phyloP scores from a whole-genome alignment of 371 early-diverging fungal genomes.

The Nematocida minor region DNA sequence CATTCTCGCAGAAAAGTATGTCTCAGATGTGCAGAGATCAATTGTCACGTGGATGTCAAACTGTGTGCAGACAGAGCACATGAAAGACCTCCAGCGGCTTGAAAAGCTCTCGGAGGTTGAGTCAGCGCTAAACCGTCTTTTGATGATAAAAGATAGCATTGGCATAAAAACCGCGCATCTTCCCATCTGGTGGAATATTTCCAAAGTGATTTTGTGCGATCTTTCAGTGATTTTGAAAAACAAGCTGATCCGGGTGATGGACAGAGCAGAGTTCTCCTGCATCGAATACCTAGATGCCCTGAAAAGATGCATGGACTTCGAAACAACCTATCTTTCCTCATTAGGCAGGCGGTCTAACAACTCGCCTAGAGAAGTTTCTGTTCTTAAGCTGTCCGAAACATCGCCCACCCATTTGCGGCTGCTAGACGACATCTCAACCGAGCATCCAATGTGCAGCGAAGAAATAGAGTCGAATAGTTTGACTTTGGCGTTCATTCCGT shows the following conservation, averaged over 20 bases:
- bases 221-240: conserved; percentile 40
- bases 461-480: conserved; percentile 27
- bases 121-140: neutral
- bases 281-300: conserved; percentile 18
- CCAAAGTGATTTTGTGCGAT: conserved; percentile 38
- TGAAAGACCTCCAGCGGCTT: conserved; percentile 26
- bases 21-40: conserved; percentile 41
- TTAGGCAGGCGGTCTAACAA: neutral
- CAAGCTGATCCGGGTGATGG: conserved; percentile 14
- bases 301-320: conserved; percentile 34
- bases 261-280: conserved; percentile 3
- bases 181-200: conserved; percentile 52
- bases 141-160: conserved; percentile 28
- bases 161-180: conserved; percentile 50
- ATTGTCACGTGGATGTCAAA: conserved; percentile 52
- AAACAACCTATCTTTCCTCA: conserved; percentile 8
- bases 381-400: conserved; percentile 12
- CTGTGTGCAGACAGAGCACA: conserved; percentile 1
- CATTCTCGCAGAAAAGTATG: conserved; percentile 30
- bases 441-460: conserved; percentile 23
- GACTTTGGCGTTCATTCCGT: conserved; percentile 30
- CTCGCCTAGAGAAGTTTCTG: neutral
- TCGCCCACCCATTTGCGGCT: conserved; percentile 24
- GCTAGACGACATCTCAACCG: conserved; percentile 44
- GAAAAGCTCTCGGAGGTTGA: conserved; percentile 8